A percentile compares a stretch with the other conserved stretches of the same genome.
Conservation (phyloP, 257 asterid genomes). For the Rubia yunnanensis region DNA sequence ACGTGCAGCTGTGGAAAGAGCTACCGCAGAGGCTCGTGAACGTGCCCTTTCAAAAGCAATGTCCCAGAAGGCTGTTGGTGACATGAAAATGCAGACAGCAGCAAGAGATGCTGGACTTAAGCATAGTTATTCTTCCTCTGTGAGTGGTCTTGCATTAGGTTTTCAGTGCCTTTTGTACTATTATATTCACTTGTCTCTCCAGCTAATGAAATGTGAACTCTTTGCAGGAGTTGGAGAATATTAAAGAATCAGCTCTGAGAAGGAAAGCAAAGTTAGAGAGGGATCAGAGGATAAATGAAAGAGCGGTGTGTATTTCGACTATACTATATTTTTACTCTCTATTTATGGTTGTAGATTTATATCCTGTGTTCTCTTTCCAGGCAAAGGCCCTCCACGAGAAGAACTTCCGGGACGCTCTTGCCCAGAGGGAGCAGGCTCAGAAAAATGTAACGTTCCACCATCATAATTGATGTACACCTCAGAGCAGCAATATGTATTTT, state of each 20-base stretch:
- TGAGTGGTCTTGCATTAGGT: conserved; percentile 27
- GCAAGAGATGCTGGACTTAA: conserved; percentile 51
- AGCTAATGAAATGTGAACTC: conserved; percentile 20
- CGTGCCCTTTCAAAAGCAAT: conserved; percentile 87
- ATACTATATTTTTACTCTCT: not conserved
- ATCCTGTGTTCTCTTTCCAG: conserved; percentile 36
- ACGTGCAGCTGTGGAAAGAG: conserved; percentile 98
- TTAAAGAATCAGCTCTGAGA: conserved; percentile 78
- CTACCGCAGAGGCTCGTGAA: conserved; percentile 90
- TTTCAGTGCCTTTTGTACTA: not conserved
- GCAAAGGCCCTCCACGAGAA: conserved; percentile 96
- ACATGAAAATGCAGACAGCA: conserved; percentile 33
- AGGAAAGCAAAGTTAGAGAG: conserved; percentile 88
- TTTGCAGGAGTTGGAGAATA: conserved; percentile 73
- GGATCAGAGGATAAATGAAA: conserved; percentile 94
- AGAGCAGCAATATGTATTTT: not conserved
- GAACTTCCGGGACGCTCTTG: conserved; percentile 83
- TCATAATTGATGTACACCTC: not conserved
- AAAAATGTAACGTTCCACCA: conserved; percentile 55
- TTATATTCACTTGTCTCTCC: not conserved
- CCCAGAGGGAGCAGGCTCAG: conserved; percentile 95
- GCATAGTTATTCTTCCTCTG: conserved; percentile 85
- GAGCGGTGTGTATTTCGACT: conserved; percentile 57
- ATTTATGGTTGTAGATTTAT: not conserved
- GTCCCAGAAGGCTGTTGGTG: conserved; percentile 50